phyloP scores from a whole-genome alignment of 805 yeast species.

The Candida manassasensis region DNA sequence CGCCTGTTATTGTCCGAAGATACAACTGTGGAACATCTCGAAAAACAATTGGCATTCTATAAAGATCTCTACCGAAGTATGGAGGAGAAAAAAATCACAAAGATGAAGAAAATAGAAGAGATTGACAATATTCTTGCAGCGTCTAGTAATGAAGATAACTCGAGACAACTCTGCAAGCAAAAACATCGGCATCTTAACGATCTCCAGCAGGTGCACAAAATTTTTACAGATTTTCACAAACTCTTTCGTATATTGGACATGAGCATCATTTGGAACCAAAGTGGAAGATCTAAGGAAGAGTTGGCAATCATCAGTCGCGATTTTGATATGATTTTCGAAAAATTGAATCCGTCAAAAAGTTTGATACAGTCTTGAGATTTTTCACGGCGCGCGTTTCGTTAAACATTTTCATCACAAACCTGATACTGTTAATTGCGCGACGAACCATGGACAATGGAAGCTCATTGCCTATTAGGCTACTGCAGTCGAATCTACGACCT shows the following conservation, averaged over 20 bases:
- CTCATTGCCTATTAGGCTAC: conserved; percentile 66
- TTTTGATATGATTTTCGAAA: not conserved
- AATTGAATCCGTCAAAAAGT: not conserved
- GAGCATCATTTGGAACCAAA: not conserved
- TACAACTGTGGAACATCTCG: not conserved
- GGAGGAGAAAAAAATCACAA: conserved; percentile 1
- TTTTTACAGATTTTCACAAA: not conserved
- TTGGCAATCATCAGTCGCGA: not conserved
- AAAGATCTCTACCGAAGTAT: not conserved
- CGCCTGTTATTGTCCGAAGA: not conserved
- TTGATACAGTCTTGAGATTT: not conserved
- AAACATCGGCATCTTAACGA: not conserved
- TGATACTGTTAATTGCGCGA: not conserved
- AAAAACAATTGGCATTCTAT: not conserved
- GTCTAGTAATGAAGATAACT: not conserved
- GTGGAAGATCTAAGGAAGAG: not conserved
- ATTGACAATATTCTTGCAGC: not conserved
- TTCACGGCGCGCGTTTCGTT: not conserved
- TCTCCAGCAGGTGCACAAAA: conserved; percentile 1
- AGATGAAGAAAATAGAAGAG: not conserved
- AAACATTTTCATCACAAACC: not conserved
- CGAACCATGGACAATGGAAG: conserved; percentile 13
- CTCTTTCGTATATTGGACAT: not conserved
- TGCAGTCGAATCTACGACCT: conserved; percentile 82
- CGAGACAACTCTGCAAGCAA: not conserved